Percentiles rank a stretch among this genome's conserved stretches.
Evolutionary conservation across 225 moss, liverwort and hornwort genomes (phyloP).

Genomic region (Takakia lepidozioides): DNA sequence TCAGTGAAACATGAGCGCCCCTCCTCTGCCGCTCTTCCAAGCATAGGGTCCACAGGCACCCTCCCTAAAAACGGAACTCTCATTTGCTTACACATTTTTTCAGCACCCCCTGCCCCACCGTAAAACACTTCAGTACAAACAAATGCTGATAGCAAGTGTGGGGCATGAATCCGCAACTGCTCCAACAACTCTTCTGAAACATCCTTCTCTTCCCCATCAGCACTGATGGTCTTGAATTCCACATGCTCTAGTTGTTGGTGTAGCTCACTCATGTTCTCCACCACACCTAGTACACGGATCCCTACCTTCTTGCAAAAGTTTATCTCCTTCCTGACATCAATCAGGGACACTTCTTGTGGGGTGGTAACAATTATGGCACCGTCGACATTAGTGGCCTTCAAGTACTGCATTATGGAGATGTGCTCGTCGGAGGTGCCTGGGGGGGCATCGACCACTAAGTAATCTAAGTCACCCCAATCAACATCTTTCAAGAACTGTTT

Average conservation of each 20-base stretch:
- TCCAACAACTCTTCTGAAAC: constrained; percentile 64
- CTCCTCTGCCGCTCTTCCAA: constrained; percentile 91
- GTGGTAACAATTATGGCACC: constrained; percentile 84
- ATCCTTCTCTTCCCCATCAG: constrained; percentile 70
- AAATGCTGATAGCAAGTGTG: constrained; percentile 56
- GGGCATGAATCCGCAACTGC: constrained; percentile 59
- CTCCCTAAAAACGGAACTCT: constrained; percentile 84
- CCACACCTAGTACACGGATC: constrained; percentile 83
- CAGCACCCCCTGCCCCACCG: constrained; percentile 75
- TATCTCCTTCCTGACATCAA: constrained; percentile 92
- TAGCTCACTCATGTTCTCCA: constrained; percentile 97
- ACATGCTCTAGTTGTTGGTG: constrained; percentile 66
- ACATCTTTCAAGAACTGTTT: constrained; percentile 96
- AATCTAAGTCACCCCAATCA: constrained; percentile 92
- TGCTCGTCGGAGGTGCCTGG: constrained; percentile 96
- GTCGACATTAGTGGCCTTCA: constrained; percentile 75
- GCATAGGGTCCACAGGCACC: constrained; percentile 84
- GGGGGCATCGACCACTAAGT: constrained; percentile 89
- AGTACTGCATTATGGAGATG: constrained; percentile 94
- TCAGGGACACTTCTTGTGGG: constrained; percentile 90
- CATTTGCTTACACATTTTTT: constrained; percentile 95
- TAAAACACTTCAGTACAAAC: constrained; percentile 64
- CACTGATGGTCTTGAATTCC: constrained; percentile 45
- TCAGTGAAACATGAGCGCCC: constrained; percentile 83
- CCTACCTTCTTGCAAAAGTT: constrained; percentile 94